These are phyloP conservation scores for Adansonia madagascariensis DNA, from an alignment of 441 rosid genomes.

Conservation along the genomic window DNA sequence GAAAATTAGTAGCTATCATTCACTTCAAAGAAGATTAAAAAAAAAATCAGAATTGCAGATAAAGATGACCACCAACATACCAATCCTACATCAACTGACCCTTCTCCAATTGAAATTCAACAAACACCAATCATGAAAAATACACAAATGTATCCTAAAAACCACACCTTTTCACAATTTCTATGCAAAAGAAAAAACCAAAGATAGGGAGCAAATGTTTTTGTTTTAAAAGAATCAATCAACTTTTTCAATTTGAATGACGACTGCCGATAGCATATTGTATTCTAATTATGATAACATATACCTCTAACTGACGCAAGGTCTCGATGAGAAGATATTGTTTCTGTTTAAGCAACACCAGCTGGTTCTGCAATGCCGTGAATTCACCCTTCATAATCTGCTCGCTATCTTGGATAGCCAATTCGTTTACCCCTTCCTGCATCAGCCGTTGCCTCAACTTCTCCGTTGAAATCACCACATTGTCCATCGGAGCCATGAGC, in stretches of 20 bases:
- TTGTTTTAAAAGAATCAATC: constrained; percentile 19
- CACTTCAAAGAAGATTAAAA: background rate
- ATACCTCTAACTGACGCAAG: constrained; percentile 79
- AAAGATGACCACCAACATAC: background rate
- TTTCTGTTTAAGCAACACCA: constrained; percentile 70
- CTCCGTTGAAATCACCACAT: constrained; percentile 59
- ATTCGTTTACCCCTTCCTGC: constrained; percentile 69
- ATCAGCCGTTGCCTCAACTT: constrained; percentile 64
- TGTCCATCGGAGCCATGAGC: constrained; percentile 63
- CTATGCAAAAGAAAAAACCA: background rate
- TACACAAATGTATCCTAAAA: background rate
- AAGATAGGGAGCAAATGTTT: background rate
- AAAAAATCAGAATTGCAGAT: background rate
- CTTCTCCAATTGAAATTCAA: constrained; percentile 17
- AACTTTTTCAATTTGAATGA: background rate
- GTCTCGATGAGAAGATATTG: constrained; percentile 68
- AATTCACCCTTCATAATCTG: constrained; percentile 75
- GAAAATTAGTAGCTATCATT: background rate
- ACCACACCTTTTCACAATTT: background rate
- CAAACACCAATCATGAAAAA: background rate
- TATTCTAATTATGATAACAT: constrained; percentile 12
- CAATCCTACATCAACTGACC: constrained; percentile 16
- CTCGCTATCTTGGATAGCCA: constrained; percentile 64
- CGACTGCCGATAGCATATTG: constrained; percentile 20
- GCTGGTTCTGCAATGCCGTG: constrained; percentile 58